phyloP scores from a whole-genome alignment of 1,139 yeast species.

The Pichia kudriavzevii region DNA sequence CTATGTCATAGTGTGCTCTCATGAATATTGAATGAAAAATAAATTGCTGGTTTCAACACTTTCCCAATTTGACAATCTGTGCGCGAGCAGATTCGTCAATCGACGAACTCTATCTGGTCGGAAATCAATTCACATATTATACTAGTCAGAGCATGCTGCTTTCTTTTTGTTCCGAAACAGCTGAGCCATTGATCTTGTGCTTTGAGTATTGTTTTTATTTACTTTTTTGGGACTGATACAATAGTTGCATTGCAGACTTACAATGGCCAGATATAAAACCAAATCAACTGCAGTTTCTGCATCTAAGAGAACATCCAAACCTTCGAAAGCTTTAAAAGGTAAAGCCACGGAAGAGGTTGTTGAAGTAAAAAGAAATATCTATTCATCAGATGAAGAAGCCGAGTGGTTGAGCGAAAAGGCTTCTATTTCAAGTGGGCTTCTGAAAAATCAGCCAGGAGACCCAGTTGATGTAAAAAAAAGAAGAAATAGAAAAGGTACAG shows the following conservation, averaged over 20 bases:
- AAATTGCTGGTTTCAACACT: too few species aligned
- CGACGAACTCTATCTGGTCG: too few species aligned
- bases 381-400: slow-evolving; percentile 10
- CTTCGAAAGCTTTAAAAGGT: background rate
- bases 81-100: too few species aligned
- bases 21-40: too few species aligned
- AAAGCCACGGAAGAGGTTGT: background rate
- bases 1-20: too few species aligned
- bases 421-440: slow-evolving; percentile 28
- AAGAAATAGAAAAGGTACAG: slow-evolving; percentile 65
- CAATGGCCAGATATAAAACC: slow-evolving; percentile 20
- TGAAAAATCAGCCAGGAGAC: slow-evolving; percentile 47
- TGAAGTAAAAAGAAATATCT: slow-evolving; percentile 7
- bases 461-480: slow-evolving; percentile 36
- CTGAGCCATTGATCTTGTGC: too few species aligned
- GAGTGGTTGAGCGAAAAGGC: slow-evolving; percentile 4
- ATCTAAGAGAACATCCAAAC: background rate
- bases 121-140: too few species aligned
- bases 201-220: too few species aligned
- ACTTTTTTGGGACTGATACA: background rate
- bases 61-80: too few species aligned
- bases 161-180: too few species aligned
- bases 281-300: slow-evolving; percentile 4
- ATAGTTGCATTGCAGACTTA: background rate
- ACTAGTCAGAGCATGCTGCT: too few species aligned